Evolutionary conservation across 2,329 filamentous ascomycete genomes (phyloP), one percentile per base, ranked within the genome.

Genomic region (Harringtonia lauricola): DNA sequence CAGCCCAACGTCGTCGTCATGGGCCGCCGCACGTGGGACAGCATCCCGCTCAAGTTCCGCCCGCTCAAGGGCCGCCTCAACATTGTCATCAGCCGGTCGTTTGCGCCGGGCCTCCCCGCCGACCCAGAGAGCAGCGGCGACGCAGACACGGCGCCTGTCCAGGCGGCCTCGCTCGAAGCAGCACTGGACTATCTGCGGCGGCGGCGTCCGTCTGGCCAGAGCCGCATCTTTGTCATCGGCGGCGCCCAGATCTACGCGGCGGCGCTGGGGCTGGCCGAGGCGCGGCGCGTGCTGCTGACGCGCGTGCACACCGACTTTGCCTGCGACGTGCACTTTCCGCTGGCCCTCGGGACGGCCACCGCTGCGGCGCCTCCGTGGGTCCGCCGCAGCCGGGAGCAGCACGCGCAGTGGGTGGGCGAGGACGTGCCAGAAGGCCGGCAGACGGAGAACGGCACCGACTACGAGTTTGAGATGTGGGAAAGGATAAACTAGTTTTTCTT

Each of bases 11-110:
- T 86, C 17, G 86, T 96, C 41, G 83, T 98, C 53, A 98, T 98
- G 92, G 92, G 92, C 47, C 84, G 92, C 57, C 95, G 94, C 64
- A 98, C 92, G 0, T 98, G 90, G 82, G 87, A 94, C 42, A 87
- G 81, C 51, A 90, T 98, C 47, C 90, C 92, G 2, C 58, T 69
- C 8, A 74, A 71, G 41, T 88, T 92, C 59, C 74, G 88, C 3
- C 92, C 92, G 17, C 71, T 98, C 29, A 81, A 78, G 48, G 83
- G 79, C 49, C 72, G 92, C 10, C 68, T 88, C 41, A 96, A 95
- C 61, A 76, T 95, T 34, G 76, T 96, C 51, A 70, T 98, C 52
- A 84, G 79, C 48, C 70, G 81, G 38, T 67, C 68, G 14, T 61
- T 67, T 47, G 43, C 45, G 26, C 51, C 7, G 17, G 54, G 15